Conservation (phyloP, 1,284 basidiomycete species). For the Cerrena zonata region DNA sequence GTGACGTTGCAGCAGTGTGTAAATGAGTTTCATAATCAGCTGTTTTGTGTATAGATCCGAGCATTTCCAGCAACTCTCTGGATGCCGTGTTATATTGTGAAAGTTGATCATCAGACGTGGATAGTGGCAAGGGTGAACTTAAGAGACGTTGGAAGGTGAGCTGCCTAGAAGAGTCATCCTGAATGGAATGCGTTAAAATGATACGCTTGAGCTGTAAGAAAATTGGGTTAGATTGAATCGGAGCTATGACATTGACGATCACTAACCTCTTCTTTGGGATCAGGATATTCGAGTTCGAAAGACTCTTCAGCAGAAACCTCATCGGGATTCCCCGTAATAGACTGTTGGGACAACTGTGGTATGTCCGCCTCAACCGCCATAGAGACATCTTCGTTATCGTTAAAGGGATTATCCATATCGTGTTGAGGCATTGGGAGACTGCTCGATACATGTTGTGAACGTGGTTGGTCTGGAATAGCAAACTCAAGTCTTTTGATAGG, state of each 20-base stretch:
- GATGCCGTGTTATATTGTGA: conserved; percentile 35
- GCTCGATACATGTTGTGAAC: no score
- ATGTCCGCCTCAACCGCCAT: no score
- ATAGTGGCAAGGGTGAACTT: conserved; percentile 28
- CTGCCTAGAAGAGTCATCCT: conserved; percentile 28
- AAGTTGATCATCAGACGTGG: conserved; percentile 21
- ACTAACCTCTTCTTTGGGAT: conserved; percentile 52
- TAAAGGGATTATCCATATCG: background rate
- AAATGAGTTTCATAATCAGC: background rate
- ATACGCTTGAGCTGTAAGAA: conserved; percentile 48
- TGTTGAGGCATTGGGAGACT: background rate
- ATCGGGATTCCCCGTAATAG: conserved; percentile 18
- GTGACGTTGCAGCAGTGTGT: background rate
- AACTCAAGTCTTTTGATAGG: no score
- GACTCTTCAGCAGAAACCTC: conserved; percentile 15
- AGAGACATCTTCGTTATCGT: background rate
- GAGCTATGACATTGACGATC: conserved; percentile 3
- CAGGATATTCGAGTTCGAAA: conserved; percentile 19
- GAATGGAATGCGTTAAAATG: conserved; percentile 49
- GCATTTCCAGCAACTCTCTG: conserved; percentile 39
- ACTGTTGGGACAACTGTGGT: background rate
- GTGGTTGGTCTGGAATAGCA: no score
- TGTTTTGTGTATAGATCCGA: conserved; percentile 7
- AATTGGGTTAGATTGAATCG: background rate
- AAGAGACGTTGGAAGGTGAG: conserved; percentile 54